phyloP scores from a whole-genome alignment of 208 protist genomes.

The Phytomonas sp. region DNA sequence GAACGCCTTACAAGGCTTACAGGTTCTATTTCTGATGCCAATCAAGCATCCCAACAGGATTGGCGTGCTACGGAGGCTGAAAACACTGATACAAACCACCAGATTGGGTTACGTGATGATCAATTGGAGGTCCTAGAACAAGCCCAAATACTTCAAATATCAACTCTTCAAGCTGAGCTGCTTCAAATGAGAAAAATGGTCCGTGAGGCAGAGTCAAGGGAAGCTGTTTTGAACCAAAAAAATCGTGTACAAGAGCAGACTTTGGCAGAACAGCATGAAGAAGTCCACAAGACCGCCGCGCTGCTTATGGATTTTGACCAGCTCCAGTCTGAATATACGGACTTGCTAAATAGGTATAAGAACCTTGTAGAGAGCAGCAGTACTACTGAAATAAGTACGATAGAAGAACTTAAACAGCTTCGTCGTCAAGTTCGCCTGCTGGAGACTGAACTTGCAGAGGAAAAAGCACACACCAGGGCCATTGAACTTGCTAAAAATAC shows the following conservation, averaged over 20 bases:
- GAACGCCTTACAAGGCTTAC: constrained; percentile 19
- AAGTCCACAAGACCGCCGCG: constrained; percentile 12
- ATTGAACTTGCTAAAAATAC: constrained; percentile 15
- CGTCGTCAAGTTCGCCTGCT: constrained; percentile 21
- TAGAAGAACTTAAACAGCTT: constrained; percentile 22
- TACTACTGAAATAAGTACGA: constrained; percentile 12
- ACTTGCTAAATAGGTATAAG: constrained; percentile 19
- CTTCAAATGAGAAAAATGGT: constrained; percentile 6
- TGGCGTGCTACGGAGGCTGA: not conserved
- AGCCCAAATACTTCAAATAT: not conserved
- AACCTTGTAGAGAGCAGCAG: constrained; percentile 19
- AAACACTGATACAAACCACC: not conserved
- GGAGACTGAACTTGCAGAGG: constrained; percentile 22
- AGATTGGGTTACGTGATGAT: not conserved
- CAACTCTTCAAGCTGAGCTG: constrained; percentile 2
- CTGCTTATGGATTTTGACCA: constrained; percentile 15
- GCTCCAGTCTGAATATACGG: constrained; percentile 23
- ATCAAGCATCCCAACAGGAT: not conserved
- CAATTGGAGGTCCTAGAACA: not conserved
- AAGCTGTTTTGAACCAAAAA: constrained; percentile 23
- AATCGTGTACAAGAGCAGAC: constrained; percentile 18
- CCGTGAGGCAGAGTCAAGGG: constrained; percentile 25
- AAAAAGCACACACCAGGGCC: constrained; percentile 13
- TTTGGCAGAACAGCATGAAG: constrained; percentile 11
- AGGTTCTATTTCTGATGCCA: constrained; percentile 9